Base-by-base conservation (phyloP, 1,284 basidiomycete species). In the Apiotrichum domesticum region DNA sequence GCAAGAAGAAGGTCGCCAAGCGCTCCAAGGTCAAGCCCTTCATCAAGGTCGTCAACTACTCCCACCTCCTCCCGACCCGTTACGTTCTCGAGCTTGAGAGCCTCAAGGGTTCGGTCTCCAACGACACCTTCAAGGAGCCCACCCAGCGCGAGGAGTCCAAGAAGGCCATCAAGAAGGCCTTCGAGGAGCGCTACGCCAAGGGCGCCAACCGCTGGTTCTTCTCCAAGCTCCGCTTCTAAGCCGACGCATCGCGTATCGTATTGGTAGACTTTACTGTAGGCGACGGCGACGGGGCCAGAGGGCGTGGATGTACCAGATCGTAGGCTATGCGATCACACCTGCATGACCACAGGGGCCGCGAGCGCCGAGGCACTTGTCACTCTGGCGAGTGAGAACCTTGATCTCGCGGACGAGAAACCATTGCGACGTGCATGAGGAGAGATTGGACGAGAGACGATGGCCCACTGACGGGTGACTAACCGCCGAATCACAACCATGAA, bases 31-130 rank as follows among this genome's bases (percentile, higher is more conserved):
- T 97, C 78, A 97, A 97, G 85, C 93, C 93, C 68, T 97, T 97
- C 80, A 92, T 97, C 83, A 96, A 96, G 85, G 92, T 94, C 63
- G 79, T 96, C 79, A 97, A 97, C 85, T 96, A 96, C 83, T 88
- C 90, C 61, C 93, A 97, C 80, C 83, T 97, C 63, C 94, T 96
- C 86, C 93, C 93, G 55, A 97, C 93, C 66, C 92, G 94, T 77
- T 97, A 97, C 80, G 87, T 88, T 62, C 83, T 97, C 71, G 93
- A 97, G 78, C 82, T 97, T 71, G 93, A 97, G 79, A 84, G 85
- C 57, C 81, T 97, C 72, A 97, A 96, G 83, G 88, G 88, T 61
- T 79, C 84, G 54, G 86, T 94, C 59, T 79, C 83, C 42, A 75
- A 81, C 55, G 92, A 96, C 63, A 94, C 92, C 61, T 95, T 96